Evolutionary conservation across 1,284 basidiomycete genomes (phyloP), one percentile per base, ranked within the genome.

Genomic region (Agroathelia rolfsii): DNA sequence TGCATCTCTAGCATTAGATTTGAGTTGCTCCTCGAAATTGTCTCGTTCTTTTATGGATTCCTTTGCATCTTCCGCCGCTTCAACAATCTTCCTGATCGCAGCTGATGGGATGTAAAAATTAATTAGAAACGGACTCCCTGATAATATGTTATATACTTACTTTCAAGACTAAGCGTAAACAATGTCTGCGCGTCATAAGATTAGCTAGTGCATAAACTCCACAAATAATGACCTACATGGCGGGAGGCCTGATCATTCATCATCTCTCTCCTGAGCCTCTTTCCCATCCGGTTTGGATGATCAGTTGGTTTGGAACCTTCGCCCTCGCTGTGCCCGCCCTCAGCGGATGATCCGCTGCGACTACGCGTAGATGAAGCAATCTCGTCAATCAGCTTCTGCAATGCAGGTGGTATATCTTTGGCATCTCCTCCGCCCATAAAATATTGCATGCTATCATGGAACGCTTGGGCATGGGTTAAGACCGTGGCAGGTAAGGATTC

Each of bases 121-220:
- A 38, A 11, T 36, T 18, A 11, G 4, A 13, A 27, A 24, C 9
- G 7, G 20, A 11, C n/a, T n/a, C n/a, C n/a, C n/a, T n/a, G n/a
- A n/a, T n/a, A n/a, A n/a, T n/a, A n/a, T n/a, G n/a, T n/a, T n/a
- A n/a, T n/a, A 5, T 2, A 53, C 66, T 50, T 36, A 72, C 72
- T 61, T 48, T 75, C 72, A 14, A 76, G 59, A 28, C 64, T 66
- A 21, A 76, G 50, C 41, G 66, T 55, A 45, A 72, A 62, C 23
- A 76, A 38, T 0, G 62, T 62, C 71, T 73, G 34, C n/a, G 16
- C 8, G n/a, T n/a, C n/a, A 26, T 25, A 6, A 14, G n/a, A n/a
- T 28, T 11, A 27, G 23, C n/a, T 11, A 37, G 22, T 6, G 11
- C 5, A 24, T n/a, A 21, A 37, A 17, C 17, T 8, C 16, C 6